Evolutionary conservation across 2,329 filamentous ascomycete genomes (phyloP), one percentile per base, ranked within the genome.

Genomic region (Coniochaeta hoffmannii): DNA sequence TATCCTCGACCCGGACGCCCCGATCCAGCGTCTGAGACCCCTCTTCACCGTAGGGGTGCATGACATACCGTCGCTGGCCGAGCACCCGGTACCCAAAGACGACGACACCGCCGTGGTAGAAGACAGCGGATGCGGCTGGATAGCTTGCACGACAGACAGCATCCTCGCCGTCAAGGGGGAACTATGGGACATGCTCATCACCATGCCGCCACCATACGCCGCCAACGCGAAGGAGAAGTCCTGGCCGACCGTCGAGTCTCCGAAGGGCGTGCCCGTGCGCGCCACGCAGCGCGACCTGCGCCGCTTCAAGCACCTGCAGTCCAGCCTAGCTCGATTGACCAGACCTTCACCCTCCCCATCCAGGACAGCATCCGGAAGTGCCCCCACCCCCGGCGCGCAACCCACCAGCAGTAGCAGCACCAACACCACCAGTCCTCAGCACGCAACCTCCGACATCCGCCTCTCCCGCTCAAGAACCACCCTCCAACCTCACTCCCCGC

Each of bases 11-110:
- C 69, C 80, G 0, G 77, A 78, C 26, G 78, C 82, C 3, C 77
- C 84, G 26, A 78, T 82, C 1, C 78, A 88, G 58, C 79, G 90
- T 57, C 78, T 94, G 30, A 82, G 86, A 24, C 88, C 93, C 0
- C 79, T 99, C n/a, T 99, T 97, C 73, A 91, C 87, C 53, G 82
- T 99, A 57, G 94, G 94, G 52, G 86, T 99, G 15, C 89, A 96
- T 68, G 94, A 99, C 66, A 96, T 99, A 52, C 83, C 89, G 5
- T 84, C 87, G 56, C 78, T 97, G 5, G 78, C 85, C 61, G 76
- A 83, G 55, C 79, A 88, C 59, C 77, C 78, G n/a, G 53, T 51
- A 58, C 57, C 7, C 55, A 61, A 4, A 52, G 56, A 53, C 62
- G 68, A 71, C 49, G 67, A 67, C 41, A 67, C 69, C 11, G 65